Evolutionary conservation across 768 basidiomycete species (phyloP).

Genomic region (Suillus placidus): DNA sequence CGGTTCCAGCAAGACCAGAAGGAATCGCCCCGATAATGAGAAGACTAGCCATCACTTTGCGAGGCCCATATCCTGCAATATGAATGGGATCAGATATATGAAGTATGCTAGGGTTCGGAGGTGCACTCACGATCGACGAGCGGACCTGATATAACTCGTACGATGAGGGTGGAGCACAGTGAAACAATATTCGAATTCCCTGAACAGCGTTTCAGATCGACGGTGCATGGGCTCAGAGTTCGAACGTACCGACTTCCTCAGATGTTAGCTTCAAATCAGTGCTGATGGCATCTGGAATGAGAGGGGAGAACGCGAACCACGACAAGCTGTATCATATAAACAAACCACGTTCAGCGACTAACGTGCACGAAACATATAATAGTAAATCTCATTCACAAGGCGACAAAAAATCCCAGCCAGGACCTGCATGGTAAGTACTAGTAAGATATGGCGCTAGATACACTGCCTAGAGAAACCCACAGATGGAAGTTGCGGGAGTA

Average conservation of each 20-base stretch:
- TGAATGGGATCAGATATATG: constrained; percentile 1
- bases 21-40: constrained; percentile 60
- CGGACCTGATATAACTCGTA: constrained; percentile 52
- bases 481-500: constrained; percentile 57
- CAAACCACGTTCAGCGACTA: constrained; percentile 24
- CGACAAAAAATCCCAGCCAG: constrained; percentile 53
- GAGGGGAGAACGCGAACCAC: constrained; percentile 67
- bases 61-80: constrained; percentile 45
- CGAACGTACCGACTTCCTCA: constrained; percentile 42
- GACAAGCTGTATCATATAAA: constrained; percentile 33
- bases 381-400: constrained; percentile 34
- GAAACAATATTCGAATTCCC: constrained; percentile 54
- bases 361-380: constrained; percentile 5
- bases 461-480: constrained; percentile 21
- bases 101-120: background rate
- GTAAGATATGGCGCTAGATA: constrained; percentile 28
- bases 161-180: constrained; percentile 49
- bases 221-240: background rate
- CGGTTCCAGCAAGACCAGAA: constrained; percentile 58
- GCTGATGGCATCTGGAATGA: constrained; percentile 58
- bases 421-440: constrained; percentile 24
- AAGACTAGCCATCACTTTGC: constrained; percentile 56
- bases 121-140: constrained; percentile 44
- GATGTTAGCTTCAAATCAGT: constrained; percentile 51
- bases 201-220: constrained; percentile 9